phyloP scores from a whole-genome alignment of 192 early-diverging fungal genomes.

The Dissophora ornata region DNA sequence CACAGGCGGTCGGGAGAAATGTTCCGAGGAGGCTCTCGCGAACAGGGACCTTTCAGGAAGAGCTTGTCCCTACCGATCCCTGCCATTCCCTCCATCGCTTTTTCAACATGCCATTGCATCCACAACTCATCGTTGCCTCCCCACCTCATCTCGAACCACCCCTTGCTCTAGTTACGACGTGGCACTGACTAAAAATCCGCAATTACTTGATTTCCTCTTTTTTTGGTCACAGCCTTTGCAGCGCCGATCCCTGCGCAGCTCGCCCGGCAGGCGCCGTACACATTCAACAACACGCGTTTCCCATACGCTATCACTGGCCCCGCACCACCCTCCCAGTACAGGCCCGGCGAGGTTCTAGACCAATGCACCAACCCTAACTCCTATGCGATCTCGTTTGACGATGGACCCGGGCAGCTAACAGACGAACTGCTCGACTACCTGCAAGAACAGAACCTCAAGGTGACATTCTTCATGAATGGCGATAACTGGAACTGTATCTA shows the following conservation, averaged over 20 bases:
- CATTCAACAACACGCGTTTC: constrained; percentile 38
- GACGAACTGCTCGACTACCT: constrained; percentile 65
- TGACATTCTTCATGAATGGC: constrained; percentile 76
- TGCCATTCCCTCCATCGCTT: no score
- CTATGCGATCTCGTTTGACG: constrained; percentile 72
- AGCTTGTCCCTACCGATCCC: no score
- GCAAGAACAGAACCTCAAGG: constrained; percentile 59
- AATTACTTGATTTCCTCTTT: no score
- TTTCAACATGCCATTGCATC: no score
- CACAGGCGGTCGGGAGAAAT: no score
- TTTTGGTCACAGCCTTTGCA: constrained; percentile 30
- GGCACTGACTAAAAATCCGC: no score
- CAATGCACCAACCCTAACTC: constrained; percentile 25
- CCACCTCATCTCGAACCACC: no score
- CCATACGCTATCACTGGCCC: constrained; percentile 26
- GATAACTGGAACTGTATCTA: constrained; percentile 56
- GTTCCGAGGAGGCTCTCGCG: no score
- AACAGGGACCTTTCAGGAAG: no score
- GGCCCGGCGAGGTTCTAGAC: constrained; percentile 23
- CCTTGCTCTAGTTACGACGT: no score
- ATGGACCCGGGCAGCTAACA: constrained; percentile 69
- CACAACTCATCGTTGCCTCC: no score
- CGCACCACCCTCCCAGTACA: constrained; percentile 22
- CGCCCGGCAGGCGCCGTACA: constrained; percentile 6
- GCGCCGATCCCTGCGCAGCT: constrained; percentile 36